Percentiles rank a stretch among this genome's conserved stretches.
These are phyloP conservation scores for Fusarium cicatricum DNA, from an alignment of 2,329 filamentous ascomycete genomes.

Conservation along the genomic window DNA sequence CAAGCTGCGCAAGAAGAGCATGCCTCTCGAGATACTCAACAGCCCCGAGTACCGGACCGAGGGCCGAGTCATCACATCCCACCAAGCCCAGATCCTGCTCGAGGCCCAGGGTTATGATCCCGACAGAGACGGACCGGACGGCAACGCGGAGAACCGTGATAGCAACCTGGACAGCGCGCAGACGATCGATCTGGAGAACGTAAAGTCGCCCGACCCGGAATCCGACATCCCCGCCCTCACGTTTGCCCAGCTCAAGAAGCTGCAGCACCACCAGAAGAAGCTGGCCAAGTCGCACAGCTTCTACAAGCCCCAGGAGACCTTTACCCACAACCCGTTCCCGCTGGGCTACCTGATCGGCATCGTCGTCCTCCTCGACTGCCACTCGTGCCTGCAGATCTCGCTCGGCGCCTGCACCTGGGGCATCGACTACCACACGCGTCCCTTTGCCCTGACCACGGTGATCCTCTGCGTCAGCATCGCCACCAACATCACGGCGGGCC, in stretches of 20 bases:
- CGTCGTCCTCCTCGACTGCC: slow-evolving; percentile 80
- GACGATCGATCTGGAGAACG: slow-evolving; percentile 51
- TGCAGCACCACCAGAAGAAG: slow-evolving; percentile 81
- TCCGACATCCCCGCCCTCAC: slow-evolving; percentile 69
- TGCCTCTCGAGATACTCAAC: slow-evolving; percentile 22
- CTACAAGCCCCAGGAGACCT: slow-evolving; percentile 88
- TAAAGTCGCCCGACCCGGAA: slow-evolving; percentile 48
- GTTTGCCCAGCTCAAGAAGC: slow-evolving; percentile 69
- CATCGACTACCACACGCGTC: slow-evolving; percentile 74
- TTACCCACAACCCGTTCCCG: slow-evolving; percentile 82
- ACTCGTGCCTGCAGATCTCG: slow-evolving; percentile 81
- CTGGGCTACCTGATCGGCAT: slow-evolving; percentile 77
- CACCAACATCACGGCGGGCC: slow-evolving; percentile 78
- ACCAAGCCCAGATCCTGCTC: slow-evolving; percentile 34
- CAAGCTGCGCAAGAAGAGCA: slow-evolving; percentile 31
- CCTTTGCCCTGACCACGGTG: slow-evolving; percentile 77
- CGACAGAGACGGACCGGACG: slow-evolving; percentile 13
- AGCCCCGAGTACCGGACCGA: slow-evolving; percentile 22
- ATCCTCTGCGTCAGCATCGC: slow-evolving; percentile 83
- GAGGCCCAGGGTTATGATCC: slow-evolving; percentile 21
- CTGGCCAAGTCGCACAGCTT: slow-evolving; percentile 86
- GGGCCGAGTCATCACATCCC: slow-evolving; percentile 23
- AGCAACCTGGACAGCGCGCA: slow-evolving; percentile 53
- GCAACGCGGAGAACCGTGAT: slow-evolving; percentile 41
- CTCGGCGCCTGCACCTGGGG: slow-evolving; percentile 82